phyloP scores from a whole-genome alignment of 2,329 filamentous ascomycete species.

The Eutypa lata region DNA sequence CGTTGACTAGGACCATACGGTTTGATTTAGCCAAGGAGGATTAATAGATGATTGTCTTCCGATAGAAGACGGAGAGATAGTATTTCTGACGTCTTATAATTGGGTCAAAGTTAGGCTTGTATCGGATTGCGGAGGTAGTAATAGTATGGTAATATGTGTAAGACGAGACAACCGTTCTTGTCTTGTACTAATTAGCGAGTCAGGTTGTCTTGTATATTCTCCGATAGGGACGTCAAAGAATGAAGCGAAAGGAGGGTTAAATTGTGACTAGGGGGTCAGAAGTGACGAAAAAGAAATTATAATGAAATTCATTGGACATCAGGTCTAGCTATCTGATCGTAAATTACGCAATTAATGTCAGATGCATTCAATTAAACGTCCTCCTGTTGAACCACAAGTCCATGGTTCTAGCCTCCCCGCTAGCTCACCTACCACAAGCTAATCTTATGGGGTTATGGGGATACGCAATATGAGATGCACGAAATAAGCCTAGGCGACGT shows the following conservation, averaged over 20 bases:
- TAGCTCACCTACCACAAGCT: not conserved
- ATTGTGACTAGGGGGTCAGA: not conserved
- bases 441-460: not conserved
- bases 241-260: not conserved
- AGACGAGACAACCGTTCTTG: not conserved
- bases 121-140: too few relatives aligned
- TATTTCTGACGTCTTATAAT: not conserved
- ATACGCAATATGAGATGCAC: not conserved
- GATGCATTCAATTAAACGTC: not conserved
- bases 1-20: too few relatives aligned
- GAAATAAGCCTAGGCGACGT: not conserved
- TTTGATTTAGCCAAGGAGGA: too few relatives aligned
- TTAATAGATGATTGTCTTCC: too few relatives aligned
- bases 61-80: too few relatives aligned
- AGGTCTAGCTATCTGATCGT: not conserved
- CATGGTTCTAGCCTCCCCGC: not conserved
- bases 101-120: not conserved
- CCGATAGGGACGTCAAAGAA: not conserved
- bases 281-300: not conserved
- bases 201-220: not conserved
- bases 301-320: not conserved
- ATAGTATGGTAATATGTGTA: not conserved
- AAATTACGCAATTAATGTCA: not conserved
- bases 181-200: not conserved
- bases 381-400: not conserved